Evolutionary conservation across 192 early-diverging fungal genomes (phyloP), one percentile per base, ranked within the genome.

Genomic region (Linnemannia zychae): DNA sequence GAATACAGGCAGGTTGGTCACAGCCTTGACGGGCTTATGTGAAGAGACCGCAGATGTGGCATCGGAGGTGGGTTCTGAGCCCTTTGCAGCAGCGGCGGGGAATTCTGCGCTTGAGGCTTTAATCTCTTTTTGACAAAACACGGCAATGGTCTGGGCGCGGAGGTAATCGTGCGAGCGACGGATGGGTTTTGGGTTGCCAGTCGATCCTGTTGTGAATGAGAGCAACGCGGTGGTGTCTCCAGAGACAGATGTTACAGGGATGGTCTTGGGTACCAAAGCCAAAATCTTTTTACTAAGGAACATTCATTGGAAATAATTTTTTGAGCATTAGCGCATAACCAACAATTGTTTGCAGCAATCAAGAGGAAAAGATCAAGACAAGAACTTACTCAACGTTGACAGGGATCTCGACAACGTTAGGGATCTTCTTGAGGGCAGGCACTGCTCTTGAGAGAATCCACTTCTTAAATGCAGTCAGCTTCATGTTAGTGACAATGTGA

Each of bases 401-500:
- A 0, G 83, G 83, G 66, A 85, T 85, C 44, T 85, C 83, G 2
- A 85, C 83, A 34, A 85, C 72, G 49, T 85, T 79, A 4, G 77
- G 74, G 44, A 85, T 85, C 49, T 85, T 79, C 70, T 85, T 85
- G 63, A 85, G 46, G 34, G 83, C 77, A 50, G 83, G 83, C 1
- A 85, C 74, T 7, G 83, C 83, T 67, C 74, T 70, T 17, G 83
- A 79, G n/a, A 85, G 83, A 24, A 79, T 38, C 83, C 83, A 85
- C 44, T 85, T 85, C 74, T 85, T 85, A 74, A 85, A 85, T 1
- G 69, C 31, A 5, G 83, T 79, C n/a, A 85, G 77, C 37, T 78
- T 85, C 83, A 85, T 85, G 70, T 85, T 85, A 28, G 83, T 85
- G 38, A 85, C 83, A 36, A 85, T 85, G 31, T 85, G 83, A 16